A percentile compares a stretch with the other conserved stretches of the same genome.
phyloP scores from a whole-genome alignment of 495 filamentous ascomycete species.

The Podospora sp. region DNA sequence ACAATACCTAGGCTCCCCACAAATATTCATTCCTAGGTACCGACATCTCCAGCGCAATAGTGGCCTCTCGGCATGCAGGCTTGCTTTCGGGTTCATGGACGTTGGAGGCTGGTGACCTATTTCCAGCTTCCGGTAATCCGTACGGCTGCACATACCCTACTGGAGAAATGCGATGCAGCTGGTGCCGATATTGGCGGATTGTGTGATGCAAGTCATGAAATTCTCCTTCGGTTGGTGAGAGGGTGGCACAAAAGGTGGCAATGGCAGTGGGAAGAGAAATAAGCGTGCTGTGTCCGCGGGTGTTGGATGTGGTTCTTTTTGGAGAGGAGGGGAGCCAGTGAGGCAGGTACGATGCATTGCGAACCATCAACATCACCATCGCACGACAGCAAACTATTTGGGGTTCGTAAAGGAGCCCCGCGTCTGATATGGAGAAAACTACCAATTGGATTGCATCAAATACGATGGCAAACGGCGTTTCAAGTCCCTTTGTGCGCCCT shows the following conservation, averaged over 20 bases:
- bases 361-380: conserved; percentile 14
- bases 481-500: not conserved
- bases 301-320: not conserved
- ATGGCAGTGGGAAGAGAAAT: not conserved
- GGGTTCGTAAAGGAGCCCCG: conserved; percentile 18
- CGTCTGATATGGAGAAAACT: conserved; percentile 14
- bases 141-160: no score
- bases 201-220: conserved; percentile 16
- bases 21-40: no score
- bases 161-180: not conserved
- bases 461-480: conserved; percentile 23
- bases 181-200: not conserved
- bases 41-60: no score
- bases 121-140: no score
- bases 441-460: conserved; percentile 23
- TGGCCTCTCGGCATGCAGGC: no score
- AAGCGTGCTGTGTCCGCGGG: not conserved
- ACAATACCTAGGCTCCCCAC: no score
- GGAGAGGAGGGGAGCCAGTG: not conserved
- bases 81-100: no score
- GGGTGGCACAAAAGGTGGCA: conserved; percentile 12
- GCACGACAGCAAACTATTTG: conserved; percentile 35
- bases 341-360: conserved; percentile 1
- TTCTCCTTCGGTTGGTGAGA: conserved; percentile 12
- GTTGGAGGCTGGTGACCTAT: no score